Percentiles rank a stretch among this genome's conserved stretches.
Evolutionary conservation across 225 moss, liverwort and hornwort species (phyloP).

Genomic region (Bryum argenteum): DNA sequence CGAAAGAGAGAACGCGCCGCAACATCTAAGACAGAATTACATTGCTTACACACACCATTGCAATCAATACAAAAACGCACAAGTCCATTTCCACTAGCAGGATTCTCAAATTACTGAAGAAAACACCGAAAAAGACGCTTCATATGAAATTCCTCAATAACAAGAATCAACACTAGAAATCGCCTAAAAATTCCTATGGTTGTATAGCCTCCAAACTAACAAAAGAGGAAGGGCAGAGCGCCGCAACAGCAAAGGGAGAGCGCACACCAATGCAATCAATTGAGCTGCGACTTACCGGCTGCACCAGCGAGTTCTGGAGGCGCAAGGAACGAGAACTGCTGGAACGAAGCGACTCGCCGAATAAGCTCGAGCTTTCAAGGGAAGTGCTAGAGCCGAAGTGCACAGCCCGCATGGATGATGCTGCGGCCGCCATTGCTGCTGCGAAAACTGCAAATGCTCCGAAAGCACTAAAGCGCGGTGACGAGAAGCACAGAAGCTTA

Average conservation of each 20-base stretch:
- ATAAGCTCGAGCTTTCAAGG: slow-evolving; percentile 28
- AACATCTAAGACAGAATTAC: no score
- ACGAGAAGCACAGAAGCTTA: not conserved
- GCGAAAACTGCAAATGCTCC: not conserved
- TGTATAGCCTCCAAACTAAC: not conserved
- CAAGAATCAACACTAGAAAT: no score
- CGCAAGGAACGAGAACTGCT: slow-evolving; percentile 18
- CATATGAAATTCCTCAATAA: no score
- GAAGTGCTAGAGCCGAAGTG: not conserved
- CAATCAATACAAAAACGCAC: no score
- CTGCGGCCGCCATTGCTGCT: slow-evolving; percentile 31
- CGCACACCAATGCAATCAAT: slow-evolving; percentile 1
- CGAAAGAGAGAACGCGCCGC: no score
- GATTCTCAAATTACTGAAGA: no score
- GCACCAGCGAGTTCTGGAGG: slow-evolving; percentile 26
- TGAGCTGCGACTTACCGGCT: slow-evolving; percentile 35
- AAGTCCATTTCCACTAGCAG: no score
- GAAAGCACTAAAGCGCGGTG: not conserved
- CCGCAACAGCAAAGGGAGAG: not conserved
- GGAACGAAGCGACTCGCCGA: slow-evolving; percentile 37
- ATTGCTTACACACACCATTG: no score
- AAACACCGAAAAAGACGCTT: no score
- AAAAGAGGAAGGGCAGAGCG: not conserved
- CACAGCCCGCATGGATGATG: slow-evolving; percentile 30
- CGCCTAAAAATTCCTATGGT: not conserved